phyloP scores from a whole-genome alignment of 2,329 filamentous ascomycete species.

The Paracorniculantispora psalliotae region DNA sequence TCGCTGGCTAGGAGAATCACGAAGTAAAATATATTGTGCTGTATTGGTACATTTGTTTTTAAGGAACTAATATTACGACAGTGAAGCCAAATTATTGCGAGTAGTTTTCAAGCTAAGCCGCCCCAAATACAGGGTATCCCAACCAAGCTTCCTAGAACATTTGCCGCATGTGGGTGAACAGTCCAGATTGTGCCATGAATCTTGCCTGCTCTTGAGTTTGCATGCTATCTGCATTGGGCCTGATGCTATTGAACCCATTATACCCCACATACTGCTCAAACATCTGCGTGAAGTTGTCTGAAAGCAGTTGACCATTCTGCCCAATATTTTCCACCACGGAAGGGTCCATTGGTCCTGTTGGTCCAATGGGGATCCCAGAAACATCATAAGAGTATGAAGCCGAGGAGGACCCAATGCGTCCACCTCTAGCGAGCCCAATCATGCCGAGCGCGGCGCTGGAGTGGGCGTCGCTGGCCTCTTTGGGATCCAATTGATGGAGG shows the following conservation, averaged over 20 bases:
- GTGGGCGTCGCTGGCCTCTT: constrained; percentile 43
- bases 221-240: not conserved
- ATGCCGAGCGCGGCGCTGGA: constrained; percentile 50
- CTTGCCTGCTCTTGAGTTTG: not conserved
- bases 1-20: too few species aligned
- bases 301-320: not conserved
- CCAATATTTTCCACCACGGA: not conserved
- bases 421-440: constrained; percentile 46
- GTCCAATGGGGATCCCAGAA: not conserved
- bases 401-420: not conserved
- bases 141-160: not conserved
- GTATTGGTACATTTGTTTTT: not conserved
- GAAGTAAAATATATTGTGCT: not conserved
- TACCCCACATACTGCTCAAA: constrained; percentile 2
- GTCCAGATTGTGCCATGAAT: not conserved
- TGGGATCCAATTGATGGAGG: constrained; percentile 62
- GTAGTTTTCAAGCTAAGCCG: not conserved
- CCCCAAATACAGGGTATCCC: not conserved
- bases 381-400: not conserved
- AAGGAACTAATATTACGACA: not conserved
- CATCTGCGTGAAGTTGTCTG: not conserved
- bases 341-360: not conserved
- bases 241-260: not conserved
- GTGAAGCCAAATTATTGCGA: not conserved
- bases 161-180: not conserved